A percentile compares a stretch with the other conserved stretches of the same genome.
Conservation (phyloP, 106 monocot species). For the Vanilla planifolia region DNA sequence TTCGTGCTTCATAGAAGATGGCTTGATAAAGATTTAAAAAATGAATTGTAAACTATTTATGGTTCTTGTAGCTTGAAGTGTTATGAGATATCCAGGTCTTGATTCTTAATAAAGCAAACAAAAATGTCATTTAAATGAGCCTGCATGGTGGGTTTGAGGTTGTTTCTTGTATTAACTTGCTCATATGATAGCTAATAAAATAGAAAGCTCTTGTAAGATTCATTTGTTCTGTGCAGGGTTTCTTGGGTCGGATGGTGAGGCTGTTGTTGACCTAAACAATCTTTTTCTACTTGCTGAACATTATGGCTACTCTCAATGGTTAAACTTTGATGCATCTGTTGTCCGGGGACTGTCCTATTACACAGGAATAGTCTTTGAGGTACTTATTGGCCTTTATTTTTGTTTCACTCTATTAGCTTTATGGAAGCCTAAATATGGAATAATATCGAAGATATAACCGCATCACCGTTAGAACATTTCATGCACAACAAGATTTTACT, state of each 20-base stretch:
- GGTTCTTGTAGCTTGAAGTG: too few species aligned
- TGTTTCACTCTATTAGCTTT: neutral
- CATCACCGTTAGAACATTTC: too few species aligned
- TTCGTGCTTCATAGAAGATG: too few species aligned
- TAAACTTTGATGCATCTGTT: slow-evolving; percentile 96
- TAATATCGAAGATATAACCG: too few species aligned
- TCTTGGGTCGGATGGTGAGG: slow-evolving; percentile 79
- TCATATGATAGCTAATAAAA: neutral
- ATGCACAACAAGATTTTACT: too few species aligned
- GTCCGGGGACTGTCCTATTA: slow-evolving; percentile 98
- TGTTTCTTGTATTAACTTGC: neutral
- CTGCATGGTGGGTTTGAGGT: neutral
- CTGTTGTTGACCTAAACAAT: slow-evolving; percentile 85
- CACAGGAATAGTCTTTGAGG: slow-evolving; percentile 99
- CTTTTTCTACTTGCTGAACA: slow-evolving; percentile 86
- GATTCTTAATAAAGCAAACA: too few species aligned
- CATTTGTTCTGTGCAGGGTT: slow-evolving; percentile 41
- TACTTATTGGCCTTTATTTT: slow-evolving; percentile 17
- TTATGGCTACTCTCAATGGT: slow-evolving; percentile 92
- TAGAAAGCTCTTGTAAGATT: slow-evolving; percentile 5
- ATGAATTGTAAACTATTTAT: too few species aligned
- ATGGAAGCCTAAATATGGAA: neutral
- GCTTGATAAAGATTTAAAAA: too few species aligned
- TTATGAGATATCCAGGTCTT: too few species aligned
- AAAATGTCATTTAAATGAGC: too few species aligned